Conservation (phyloP, 1,139 yeast species). For the Debaryomyces fabryi region DNA sequence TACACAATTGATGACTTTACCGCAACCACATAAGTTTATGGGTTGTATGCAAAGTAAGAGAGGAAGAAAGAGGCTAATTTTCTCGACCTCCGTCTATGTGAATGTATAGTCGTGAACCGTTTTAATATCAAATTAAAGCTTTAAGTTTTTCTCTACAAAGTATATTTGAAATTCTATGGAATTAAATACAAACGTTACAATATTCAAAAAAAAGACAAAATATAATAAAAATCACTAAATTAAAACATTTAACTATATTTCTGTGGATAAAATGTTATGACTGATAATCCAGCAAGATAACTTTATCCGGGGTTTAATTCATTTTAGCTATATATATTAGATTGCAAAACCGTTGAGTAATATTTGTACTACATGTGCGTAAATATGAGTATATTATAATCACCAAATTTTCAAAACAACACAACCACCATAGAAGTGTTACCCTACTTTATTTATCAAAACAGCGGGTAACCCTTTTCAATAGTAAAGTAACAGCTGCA, state of each 20-base stretch:
- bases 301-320: not conserved
- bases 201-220: too few species aligned
- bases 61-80: too few species aligned
- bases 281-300: not conserved
- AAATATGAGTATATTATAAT: not conserved
- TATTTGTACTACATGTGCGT: not conserved
- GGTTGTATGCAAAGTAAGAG: too few species aligned
- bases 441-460: constrained; percentile 15
- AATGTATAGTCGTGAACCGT: too few species aligned
- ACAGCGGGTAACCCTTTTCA: constrained; percentile 24
- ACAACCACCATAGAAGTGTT: constrained; percentile 9
- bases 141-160: too few species aligned
- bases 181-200: too few species aligned
- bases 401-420: constrained; percentile 5
- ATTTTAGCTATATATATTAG: not conserved
- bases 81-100: too few species aligned
- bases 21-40: too few species aligned
- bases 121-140: too few species aligned
- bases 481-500: constrained; percentile 13
- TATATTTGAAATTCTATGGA: too few species aligned
- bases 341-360: not conserved
- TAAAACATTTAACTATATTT: too few species aligned
- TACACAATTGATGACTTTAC: not conserved
- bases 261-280: not conserved
- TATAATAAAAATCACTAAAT: too few species aligned